Conservation (phyloP, 31 red algal genomes). For the Pterothamnion heteromorphum region DNA sequence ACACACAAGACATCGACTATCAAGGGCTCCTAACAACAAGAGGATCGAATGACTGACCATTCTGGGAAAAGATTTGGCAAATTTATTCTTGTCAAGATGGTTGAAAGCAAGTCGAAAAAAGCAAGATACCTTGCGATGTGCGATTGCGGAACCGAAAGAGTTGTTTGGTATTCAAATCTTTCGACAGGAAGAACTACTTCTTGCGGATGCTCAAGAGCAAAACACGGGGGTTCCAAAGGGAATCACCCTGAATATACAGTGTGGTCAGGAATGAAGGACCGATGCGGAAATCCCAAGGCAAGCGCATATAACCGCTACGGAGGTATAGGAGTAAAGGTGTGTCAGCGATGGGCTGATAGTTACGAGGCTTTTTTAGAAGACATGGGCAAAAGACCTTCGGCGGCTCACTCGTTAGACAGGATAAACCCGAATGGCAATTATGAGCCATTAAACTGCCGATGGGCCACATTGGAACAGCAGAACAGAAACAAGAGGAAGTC, state of each 20-base stretch:
- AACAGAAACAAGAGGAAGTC: no score
- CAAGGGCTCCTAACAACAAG: no score
- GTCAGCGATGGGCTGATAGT: neutral
- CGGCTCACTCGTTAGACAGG: neutral
- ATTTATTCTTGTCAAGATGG: no score
- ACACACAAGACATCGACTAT: no score
- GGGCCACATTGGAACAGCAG: neutral
- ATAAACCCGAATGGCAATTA: neutral
- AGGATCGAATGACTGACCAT: no score
- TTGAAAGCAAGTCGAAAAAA: no score
- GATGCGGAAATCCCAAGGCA: constrained; percentile 7
- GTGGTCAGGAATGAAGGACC: neutral
- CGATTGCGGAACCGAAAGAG: no score
- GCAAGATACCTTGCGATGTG: no score
- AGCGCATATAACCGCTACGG: neutral
- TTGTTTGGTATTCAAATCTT: no score
- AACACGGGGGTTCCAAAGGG: neutral
- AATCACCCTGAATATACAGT: neutral
- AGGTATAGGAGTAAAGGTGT: neutral
- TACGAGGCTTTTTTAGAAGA: neutral
- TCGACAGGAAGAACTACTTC: no score
- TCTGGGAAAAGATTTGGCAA: no score
- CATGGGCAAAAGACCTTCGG: neutral
- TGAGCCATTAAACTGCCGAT: neutral
- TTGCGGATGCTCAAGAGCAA: no score